Conservation (phyloP, 176 grass and related monocot species). For the sorghum (Sorghum bicolor) region Sorghum_bicolor_NCBIv3 NC_012870.2:9553501-9554000, state of each 20-base stretch:
- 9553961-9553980: background rate
- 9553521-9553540: background rate
- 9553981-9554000: too few species aligned
- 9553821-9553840: background rate
- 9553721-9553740: background rate
- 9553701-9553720: background rate
- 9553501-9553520: background rate
- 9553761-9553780: background rate
- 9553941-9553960: background rate
- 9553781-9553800: background rate
- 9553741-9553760: background rate
- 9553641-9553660: too few species aligned
- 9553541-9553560: too few species aligned
- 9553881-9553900: too few species aligned
- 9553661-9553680: too few species aligned
- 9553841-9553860: too few species aligned
- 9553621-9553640: too few species aligned
- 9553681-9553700: too few species aligned
- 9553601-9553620: too few species aligned
- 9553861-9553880: too few species aligned
- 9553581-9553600: too few species aligned
- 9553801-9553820: background rate
- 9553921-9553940: background rate
- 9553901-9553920: background rate
- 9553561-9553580: too few species aligned